Conservation (phyloP, 2,329 filamentous ascomycete genomes). For the Onygena corvina region DNA sequence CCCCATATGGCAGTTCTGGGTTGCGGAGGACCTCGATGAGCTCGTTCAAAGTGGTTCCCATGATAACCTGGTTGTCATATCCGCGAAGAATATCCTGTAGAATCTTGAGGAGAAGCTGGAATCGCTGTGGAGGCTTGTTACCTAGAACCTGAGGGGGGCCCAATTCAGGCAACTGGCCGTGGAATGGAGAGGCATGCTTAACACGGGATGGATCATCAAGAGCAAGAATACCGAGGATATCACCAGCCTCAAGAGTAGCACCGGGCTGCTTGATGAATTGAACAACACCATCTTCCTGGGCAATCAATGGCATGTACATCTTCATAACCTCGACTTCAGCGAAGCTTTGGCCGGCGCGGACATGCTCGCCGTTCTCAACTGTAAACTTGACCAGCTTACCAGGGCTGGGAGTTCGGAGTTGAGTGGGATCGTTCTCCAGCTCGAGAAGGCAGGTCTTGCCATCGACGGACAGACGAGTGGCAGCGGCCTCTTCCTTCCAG, state of each 20-base stretch:
- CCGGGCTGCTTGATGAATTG: conserved; percentile 99
- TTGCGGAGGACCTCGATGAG: conserved; percentile 82
- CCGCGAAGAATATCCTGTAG: conserved; percentile 80
- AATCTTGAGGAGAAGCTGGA: conserved; percentile 62
- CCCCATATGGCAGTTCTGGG: conserved; percentile 82
- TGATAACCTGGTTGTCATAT: conserved; percentile 95
- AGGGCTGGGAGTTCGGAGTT: conserved; percentile 84
- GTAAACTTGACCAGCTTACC: conserved; percentile 98
- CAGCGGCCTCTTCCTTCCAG: conserved; percentile 98
- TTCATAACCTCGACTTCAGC: conserved; percentile 99
- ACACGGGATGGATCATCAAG: conserved; percentile 91
- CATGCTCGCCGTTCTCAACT: conserved; percentile 86
- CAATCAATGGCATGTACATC: conserved; percentile 99
- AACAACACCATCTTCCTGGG: conserved; percentile 88
- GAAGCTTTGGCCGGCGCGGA: conserved; percentile 82
- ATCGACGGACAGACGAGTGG: conserved; percentile 89
- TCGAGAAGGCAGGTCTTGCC: conserved; percentile 96
- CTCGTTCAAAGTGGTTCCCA: conserved; percentile 74
- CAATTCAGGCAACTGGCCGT: conserved; percentile 76
- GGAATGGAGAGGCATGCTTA: conserved; percentile 90
- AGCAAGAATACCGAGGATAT: conserved; percentile 93
- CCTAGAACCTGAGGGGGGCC: conserved; percentile 79
- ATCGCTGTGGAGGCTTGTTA: conserved; percentile 82
- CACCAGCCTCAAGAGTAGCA: conserved; percentile 91
- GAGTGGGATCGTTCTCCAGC: conserved; percentile 97